phyloP scores from a whole-genome alignment of 108 stramenopile species.

The Pseudonitzschia multiseries region DNA sequence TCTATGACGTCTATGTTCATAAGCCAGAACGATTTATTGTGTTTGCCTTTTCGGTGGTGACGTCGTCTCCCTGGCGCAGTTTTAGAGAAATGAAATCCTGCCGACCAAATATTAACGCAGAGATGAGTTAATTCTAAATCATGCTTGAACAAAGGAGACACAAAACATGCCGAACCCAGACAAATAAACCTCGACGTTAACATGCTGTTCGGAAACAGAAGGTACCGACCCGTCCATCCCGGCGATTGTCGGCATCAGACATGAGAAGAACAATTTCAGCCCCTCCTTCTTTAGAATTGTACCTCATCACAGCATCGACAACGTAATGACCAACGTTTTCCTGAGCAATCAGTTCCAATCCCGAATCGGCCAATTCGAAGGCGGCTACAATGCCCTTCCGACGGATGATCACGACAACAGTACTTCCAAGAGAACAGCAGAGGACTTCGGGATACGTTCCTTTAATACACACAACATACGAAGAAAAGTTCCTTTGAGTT shows the following conservation, averaged over 20 bases:
- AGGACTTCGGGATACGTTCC: constrained; percentile 65
- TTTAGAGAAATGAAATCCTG: no score
- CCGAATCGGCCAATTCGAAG: constrained; percentile 65
- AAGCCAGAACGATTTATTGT: no score
- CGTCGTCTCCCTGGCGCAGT: no score
- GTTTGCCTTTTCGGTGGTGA: no score
- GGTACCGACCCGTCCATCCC: constrained; percentile 75
- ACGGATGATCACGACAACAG: constrained; percentile 70
- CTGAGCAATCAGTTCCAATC: constrained; percentile 60
- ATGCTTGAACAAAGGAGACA: no score
- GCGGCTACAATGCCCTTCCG: constrained; percentile 67
- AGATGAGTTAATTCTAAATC: no score
- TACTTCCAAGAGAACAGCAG: constrained; percentile 61
- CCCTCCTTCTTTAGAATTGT: constrained; percentile 51
- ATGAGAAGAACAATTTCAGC: constrained; percentile 80
- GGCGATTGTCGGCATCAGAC: constrained; percentile 59
- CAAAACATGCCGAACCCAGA: no score
- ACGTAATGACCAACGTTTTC: constrained; percentile 71
- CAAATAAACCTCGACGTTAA: constrained; percentile 13
- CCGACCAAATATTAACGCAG: no score
- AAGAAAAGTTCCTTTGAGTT: neutral
- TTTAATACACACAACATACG: neutral
- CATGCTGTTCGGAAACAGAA: constrained; percentile 50
- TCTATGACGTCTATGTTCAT: no score
- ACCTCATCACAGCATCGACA: constrained; percentile 82